phyloP scores from a whole-genome alignment of 2,329 filamentous ascomycete species.

The Colletotrichum horii region DNA sequence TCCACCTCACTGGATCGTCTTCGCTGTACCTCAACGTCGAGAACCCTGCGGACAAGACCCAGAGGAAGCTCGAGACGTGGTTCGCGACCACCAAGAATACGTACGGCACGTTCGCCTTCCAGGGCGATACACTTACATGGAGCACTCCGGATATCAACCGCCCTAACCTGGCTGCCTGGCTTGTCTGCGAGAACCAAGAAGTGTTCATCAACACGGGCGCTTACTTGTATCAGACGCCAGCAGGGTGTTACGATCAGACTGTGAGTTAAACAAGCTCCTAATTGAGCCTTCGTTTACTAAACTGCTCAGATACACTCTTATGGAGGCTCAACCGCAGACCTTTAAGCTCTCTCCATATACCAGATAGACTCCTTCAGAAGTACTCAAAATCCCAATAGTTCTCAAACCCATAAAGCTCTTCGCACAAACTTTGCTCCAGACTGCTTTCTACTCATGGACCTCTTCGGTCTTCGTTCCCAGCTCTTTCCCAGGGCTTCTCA shows the following conservation, averaged over 20 bases:
- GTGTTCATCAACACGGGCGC: constrained; percentile 65
- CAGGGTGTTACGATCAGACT: constrained; percentile 64
- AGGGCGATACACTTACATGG: constrained; percentile 65
- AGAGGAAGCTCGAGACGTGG: constrained; percentile 53
- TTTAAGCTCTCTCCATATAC: not conserved
- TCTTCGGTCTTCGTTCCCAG: not conserved
- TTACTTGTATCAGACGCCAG: constrained; percentile 62
- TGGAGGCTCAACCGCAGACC: constrained; percentile 18
- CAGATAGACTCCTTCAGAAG: not conserved
- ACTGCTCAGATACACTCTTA: constrained; percentile 20
- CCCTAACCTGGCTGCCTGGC: constrained; percentile 63
- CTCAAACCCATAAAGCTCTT: not conserved
- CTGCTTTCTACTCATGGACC: not conserved
- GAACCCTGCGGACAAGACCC: constrained; percentile 47
- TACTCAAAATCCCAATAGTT: not conserved
- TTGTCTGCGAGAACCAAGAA: constrained; percentile 57
- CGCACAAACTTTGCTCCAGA: not conserved
- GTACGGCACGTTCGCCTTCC: constrained; percentile 62
- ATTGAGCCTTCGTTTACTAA: not conserved
- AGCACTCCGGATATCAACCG: constrained; percentile 49
- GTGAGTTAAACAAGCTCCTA: constrained; percentile 35
- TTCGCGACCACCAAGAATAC: constrained; percentile 56
- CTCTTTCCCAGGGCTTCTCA: not conserved
- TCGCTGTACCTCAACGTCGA: constrained; percentile 54
- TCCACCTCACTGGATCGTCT: constrained; percentile 49